phyloP scores from a whole-genome alignment of 2,329 filamentous ascomycete species.

The Trichoderma semiorbis region DNA sequence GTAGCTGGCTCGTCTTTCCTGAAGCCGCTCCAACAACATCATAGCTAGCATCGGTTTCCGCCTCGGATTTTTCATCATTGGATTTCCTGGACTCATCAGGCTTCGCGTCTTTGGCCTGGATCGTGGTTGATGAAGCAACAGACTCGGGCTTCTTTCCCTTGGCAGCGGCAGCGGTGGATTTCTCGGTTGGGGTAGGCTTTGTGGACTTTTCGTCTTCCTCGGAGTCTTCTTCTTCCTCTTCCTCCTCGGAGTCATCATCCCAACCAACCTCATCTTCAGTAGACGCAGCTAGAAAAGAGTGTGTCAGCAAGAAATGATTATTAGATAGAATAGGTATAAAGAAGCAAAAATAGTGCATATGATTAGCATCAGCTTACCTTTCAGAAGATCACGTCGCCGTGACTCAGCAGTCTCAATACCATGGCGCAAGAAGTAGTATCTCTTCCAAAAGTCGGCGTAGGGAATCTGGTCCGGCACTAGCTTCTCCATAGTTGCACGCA shows the following conservation, averaged over 20 bases:
- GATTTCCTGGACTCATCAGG: slow-evolving; percentile 66
- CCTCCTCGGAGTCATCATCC: slow-evolving; percentile 61
- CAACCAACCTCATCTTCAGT: slow-evolving; percentile 69
- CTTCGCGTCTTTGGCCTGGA: slow-evolving; percentile 56
- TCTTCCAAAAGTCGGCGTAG: slow-evolving; percentile 85
- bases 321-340: not conserved
- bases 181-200: slow-evolving; percentile 29
- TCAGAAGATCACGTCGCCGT: slow-evolving; percentile 81
- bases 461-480: slow-evolving; percentile 90
- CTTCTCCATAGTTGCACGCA: slow-evolving; percentile 88
- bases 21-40: slow-evolving; percentile 82
- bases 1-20: slow-evolving; percentile 73
- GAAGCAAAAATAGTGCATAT: not conserved
- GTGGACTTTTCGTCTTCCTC: slow-evolving; percentile 31
- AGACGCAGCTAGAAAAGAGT: slow-evolving; percentile 52
- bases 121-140: slow-evolving; percentile 56
- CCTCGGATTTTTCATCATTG: slow-evolving; percentile 83
- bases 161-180: slow-evolving; percentile 31
- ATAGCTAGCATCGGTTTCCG: slow-evolving; percentile 93
- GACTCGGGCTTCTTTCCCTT: slow-evolving; percentile 45
- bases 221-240: slow-evolving; percentile 37
- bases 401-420: slow-evolving; percentile 92
- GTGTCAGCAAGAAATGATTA: slow-evolving; percentile 10
- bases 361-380: slow-evolving; percentile 55
- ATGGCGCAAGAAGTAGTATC: slow-evolving; percentile 92